These are phyloP conservation scores for Chlorella variabilis DNA, from an alignment of 163 green algal species.

Conservation along the genomic window DNA sequence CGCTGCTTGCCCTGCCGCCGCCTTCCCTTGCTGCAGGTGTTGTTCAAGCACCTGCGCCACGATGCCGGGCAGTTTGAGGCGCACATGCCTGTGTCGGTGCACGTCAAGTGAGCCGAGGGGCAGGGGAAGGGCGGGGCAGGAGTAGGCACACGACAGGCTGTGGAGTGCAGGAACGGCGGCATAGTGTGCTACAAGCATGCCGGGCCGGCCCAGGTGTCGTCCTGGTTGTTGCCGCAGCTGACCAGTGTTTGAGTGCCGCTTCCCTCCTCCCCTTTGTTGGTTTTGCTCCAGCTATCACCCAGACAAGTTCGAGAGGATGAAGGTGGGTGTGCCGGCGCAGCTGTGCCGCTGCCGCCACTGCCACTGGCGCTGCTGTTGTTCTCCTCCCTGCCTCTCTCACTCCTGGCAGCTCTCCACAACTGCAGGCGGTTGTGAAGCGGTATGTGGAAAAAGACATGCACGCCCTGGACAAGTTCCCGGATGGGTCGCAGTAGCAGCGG, in stretches of 20 bases:
- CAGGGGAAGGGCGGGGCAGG: not conserved
- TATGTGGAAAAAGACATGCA: constrained; percentile 45
- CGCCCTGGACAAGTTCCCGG: constrained; percentile 50
- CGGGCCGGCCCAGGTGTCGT: too few relatives aligned
- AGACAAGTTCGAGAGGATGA: constrained; percentile 59
- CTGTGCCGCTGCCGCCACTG: not conserved
- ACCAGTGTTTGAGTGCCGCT: not conserved
- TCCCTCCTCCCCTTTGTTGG: not conserved
- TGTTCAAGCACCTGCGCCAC: constrained; percentile 53
- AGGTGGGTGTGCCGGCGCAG: not conserved
- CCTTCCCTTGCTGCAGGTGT: not conserved
- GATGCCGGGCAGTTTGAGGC: not conserved
- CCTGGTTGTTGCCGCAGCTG: too few relatives aligned
- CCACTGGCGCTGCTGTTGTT: not conserved
- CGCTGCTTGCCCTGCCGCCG: too few relatives aligned
- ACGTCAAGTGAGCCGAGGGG: constrained; percentile 50
- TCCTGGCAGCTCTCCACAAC: not conserved
- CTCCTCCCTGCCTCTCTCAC: not conserved
- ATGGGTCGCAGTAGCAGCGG: constrained; percentile 27
- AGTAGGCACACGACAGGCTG: too few relatives aligned
- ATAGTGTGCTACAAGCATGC: too few relatives aligned
- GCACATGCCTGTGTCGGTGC: constrained; percentile 47
- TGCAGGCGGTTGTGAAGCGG: constrained; percentile 24
- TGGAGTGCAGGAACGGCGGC: too few relatives aligned
- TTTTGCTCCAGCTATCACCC: constrained; percentile 29